Evolutionary conservation across 768 basidiomycete species (phyloP), one percentile per base, ranked within the genome.

Genomic region (Kwoniella bestiolae): DNA sequence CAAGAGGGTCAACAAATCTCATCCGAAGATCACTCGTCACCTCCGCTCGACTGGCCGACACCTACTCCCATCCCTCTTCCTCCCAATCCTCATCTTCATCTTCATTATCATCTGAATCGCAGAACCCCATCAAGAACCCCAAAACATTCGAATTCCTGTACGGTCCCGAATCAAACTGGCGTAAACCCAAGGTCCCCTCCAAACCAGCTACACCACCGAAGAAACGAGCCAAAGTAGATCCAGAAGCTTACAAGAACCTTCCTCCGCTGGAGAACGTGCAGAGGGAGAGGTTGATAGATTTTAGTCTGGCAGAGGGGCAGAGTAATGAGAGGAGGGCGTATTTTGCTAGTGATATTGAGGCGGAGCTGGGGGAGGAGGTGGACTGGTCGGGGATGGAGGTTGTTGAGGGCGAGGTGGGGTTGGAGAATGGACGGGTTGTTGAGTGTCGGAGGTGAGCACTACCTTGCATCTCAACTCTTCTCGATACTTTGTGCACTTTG

Each of bases 381-480:
- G 63, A 53, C 44, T 63, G 56, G 50, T 52, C 55, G 18, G 44
- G 29, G 18, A 38, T 34, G 0, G 65, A 65, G 28, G 29, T 59
- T 25, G 53, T 45, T 16, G 67, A 66, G 2, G 41, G 41, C 21
- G 31, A 65, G 9, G 31, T 58, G 21, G 72, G 67, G 0, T 25
- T 75, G 35, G 71, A 75, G 45, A 38, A 31, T 49, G 74, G 74
- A 26, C 46, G 71, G 16, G 66, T 77, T 0, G 73, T 77, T 1
- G 75, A 77, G 46, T 68, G 69, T 34, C 41, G 76, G 53, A 50
- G 76, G 76, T 75, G 50, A 64, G 71, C 56, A n/a, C 6, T 7
- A 41, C 8, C 21, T 8, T 47, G 21, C 16, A 59, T 23, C 25
- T 55, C 8, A 28, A 9, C 35, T 35, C 60, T 25, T 41, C 3